A percentile compares a stretch with the other conserved stretches of the same genome.
phyloP scores from a whole-genome alignment of 805 yeast species.

The Pichia eremophila region DNA sequence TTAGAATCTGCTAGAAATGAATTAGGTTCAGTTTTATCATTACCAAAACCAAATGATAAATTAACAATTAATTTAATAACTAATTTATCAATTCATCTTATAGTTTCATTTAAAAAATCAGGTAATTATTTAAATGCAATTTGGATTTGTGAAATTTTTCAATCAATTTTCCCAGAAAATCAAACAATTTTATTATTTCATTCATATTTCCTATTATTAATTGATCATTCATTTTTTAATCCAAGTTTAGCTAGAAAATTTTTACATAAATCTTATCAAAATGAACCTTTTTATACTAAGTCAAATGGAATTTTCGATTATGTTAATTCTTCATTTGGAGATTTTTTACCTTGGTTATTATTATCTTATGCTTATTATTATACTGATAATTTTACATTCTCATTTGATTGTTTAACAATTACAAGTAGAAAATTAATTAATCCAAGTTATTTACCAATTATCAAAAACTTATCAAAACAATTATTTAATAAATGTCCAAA shows the following conservation, averaged over 20 bases:
- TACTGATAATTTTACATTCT: slow-evolving; percentile 34
- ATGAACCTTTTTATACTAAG: slow-evolving; percentile 2
- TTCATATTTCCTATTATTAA: slow-evolving; percentile 37
- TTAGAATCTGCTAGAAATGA: slow-evolving; percentile 42
- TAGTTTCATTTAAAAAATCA: slow-evolving; percentile 41
- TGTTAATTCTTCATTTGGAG: slow-evolving; percentile 24
- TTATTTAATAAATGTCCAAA: background rate
- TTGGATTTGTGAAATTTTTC: slow-evolving; percentile 40
- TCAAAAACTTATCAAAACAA: background rate
- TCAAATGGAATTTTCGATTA: slow-evolving; percentile 7
- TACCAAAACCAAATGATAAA: slow-evolving; percentile 33
- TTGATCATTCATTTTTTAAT: slow-evolving; percentile 20
- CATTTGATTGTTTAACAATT: slow-evolving; percentile 47
- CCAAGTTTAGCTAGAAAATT: slow-evolving; percentile 30
- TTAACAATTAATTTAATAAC: slow-evolving; percentile 31
- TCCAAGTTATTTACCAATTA: slow-evolving; percentile 2
- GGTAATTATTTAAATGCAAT: slow-evolving; percentile 42
- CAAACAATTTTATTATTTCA: slow-evolving; percentile 38
- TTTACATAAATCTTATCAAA: slow-evolving; percentile 21
- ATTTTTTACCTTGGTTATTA: slow-evolving; percentile 50
- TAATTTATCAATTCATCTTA: slow-evolving; percentile 27
- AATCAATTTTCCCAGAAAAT: slow-evolving; percentile 34
- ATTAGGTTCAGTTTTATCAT: slow-evolving; percentile 37
- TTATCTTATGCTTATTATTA: slow-evolving; percentile 44
- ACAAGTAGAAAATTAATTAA: slow-evolving; percentile 22